phyloP scores from a whole-genome alignment of 1,284 basidiomycete genomes.

The Tilletia indica region DNA sequence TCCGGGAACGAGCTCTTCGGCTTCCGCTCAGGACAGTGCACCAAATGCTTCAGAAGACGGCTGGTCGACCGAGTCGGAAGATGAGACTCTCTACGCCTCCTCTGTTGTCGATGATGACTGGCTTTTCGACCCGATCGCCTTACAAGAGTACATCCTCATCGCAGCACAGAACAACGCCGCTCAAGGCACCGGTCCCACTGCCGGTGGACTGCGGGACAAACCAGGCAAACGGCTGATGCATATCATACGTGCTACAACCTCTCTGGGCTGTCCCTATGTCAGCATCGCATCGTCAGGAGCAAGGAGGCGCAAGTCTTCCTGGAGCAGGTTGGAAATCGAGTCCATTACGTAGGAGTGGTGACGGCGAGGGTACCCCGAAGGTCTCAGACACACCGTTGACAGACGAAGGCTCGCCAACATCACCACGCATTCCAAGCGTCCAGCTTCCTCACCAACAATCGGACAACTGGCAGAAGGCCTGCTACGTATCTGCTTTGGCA shows the following conservation, averaged over 20 bases:
- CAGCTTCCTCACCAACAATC: neutral
- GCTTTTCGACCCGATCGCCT: constrained; percentile 61
- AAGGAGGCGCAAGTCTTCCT: constrained; percentile 33
- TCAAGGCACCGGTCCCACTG: neutral
- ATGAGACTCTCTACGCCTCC: neutral
- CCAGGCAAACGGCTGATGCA: constrained; percentile 73
- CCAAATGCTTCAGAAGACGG: constrained; percentile 12
- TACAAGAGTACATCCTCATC: constrained; percentile 83
- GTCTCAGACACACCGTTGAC: neutral
- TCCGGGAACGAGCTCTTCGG: neutral
- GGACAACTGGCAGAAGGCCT: constrained; percentile 30
- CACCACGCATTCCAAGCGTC: no score
- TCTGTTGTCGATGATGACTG: constrained; percentile 16
- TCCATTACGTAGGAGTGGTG: neutral
- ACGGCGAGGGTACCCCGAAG: constrained; percentile 18
- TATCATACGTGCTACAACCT: constrained; percentile 57
- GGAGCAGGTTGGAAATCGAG: constrained; percentile 11
- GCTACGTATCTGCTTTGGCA: constrained; percentile 33
- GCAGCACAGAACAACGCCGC: constrained; percentile 74
- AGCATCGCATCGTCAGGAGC: constrained; percentile 42
- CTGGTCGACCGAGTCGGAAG: constrained; percentile 9
- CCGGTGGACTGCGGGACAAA: constrained; percentile 86
- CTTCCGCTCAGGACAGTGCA: neutral
- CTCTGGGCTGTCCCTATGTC: constrained; percentile 43
- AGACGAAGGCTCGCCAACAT: neutral